Evolutionary conservation across 768 basidiomycete species (phyloP), one percentile per base, ranked within the genome.

Genomic region (Cyclocybe cylindracea): DNA sequence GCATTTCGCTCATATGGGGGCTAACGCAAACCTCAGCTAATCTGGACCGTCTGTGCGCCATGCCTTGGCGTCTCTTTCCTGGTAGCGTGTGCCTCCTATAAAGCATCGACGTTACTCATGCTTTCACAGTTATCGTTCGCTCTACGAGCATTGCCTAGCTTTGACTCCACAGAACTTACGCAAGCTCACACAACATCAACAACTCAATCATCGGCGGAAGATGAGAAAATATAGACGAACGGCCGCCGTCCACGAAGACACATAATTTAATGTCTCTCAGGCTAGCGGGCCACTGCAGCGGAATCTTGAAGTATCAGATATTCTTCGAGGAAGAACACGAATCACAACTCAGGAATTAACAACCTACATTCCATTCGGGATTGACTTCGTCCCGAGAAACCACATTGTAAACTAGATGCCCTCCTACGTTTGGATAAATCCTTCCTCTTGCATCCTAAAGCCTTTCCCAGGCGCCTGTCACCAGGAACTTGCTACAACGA

Each of bases 21-120:
- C 39, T 44, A 10, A 32, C 42, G 44, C 36, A 24, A 31, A 42
- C 10, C 59, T 48, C 52, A 89, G 88, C 79, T 77, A 49, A 78
- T 91, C 51, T 91, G 89, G 89, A 78, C 79, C 11, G 78, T 86
- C 33, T 91, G 87, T 66, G 71, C 82, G 37, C 88, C 89, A 16
- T 82, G 84, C 62, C 66, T 91, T 45, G 85, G 83, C 31, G 61
- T 83, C 48, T 85, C 88, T 35, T 77, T 83, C 60, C 60, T 89
- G 66, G 85, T 88, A 62, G 60, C 70, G 54, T 38, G 53, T 35
- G 46, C 29, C 41, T 51, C 19, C 18, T 46, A 24, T 38, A 43
- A 16, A 14, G n/a, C 29, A 36, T 29, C 10, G 42, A 46, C 10
- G 41, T 41, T 39, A 36, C 44, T 54, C 33, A 46, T 37, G 16